Evolutionary conservation across 768 basidiomycete species (phyloP).

Genomic region (Calocybe gangraenosa): DNA sequence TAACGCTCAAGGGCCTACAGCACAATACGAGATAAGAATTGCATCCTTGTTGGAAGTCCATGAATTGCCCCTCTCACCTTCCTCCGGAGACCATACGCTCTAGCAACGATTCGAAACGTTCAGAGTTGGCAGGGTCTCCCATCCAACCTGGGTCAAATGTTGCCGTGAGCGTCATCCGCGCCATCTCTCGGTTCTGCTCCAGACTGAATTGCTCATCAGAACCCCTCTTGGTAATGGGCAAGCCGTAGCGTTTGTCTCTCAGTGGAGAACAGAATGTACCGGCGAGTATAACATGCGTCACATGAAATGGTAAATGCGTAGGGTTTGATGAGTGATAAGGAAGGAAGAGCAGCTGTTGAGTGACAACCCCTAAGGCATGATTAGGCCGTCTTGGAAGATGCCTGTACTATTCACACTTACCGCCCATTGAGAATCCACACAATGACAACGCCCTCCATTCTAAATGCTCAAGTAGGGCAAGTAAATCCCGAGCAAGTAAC

Average conservation of each 20-base stretch:
- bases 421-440: slow-evolving; percentile 52
- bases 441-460: slow-evolving; percentile 39
- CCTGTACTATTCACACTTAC: slow-evolving; percentile 21
- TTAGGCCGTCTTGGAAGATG: background rate
- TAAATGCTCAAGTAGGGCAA: slow-evolving; percentile 30
- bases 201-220: slow-evolving; percentile 17
- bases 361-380: slow-evolving; percentile 29
- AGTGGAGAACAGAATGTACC: slow-evolving; percentile 24
- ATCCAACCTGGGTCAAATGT: slow-evolving; percentile 34
- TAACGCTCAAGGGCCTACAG: slow-evolving; percentile 25
- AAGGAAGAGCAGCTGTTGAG: slow-evolving; percentile 43
- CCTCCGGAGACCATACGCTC: slow-evolving; percentile 18
- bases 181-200: slow-evolving; percentile 27
- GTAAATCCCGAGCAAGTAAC: slow-evolving; percentile 40
- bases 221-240: slow-evolving; percentile 16
- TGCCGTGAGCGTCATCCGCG: slow-evolving; percentile 22
- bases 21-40: no score
- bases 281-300: slow-evolving; percentile 38
- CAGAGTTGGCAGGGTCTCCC: slow-evolving; percentile 22
- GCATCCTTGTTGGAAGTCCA: background rate
- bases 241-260: slow-evolving; percentile 21
- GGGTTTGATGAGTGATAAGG: slow-evolving; percentile 33
- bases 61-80: slow-evolving; percentile 15
- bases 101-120: slow-evolving; percentile 23
- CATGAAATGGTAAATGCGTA: slow-evolving; percentile 31